Conservation (phyloP, 2,329 filamentous ascomycete genomes). For the Calonectria pteridis region DNA sequence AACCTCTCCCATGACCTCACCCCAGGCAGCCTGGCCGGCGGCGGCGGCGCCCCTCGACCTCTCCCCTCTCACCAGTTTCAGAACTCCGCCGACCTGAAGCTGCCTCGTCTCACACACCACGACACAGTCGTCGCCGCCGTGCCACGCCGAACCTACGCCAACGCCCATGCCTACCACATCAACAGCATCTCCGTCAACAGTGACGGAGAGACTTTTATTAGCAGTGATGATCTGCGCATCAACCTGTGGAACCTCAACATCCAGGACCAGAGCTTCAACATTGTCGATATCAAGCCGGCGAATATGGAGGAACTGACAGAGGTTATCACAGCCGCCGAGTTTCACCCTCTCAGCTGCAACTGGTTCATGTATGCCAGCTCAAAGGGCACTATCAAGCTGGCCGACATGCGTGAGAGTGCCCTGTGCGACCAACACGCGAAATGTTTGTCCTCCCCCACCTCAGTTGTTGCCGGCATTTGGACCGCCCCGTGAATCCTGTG, state of each 20-base stretch:
- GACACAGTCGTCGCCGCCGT: constrained; percentile 98
- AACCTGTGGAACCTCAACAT: constrained; percentile 99
- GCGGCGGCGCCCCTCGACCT: constrained; percentile 81
- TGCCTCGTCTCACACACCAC: constrained; percentile 96
- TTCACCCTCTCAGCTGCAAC: constrained; percentile 97
- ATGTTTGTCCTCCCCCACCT: constrained; percentile 64
- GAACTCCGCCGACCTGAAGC: constrained; percentile 85
- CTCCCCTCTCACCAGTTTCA: constrained; percentile 80
- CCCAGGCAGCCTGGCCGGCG: constrained; percentile 77
- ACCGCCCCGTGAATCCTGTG: not conserved
- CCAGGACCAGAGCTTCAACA: constrained; percentile 99
- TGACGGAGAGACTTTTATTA: constrained; percentile 99
- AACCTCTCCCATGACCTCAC: constrained; percentile 96
- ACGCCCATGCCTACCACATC: constrained; percentile 99
- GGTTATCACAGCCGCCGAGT: constrained; percentile 98
- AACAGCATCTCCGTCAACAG: constrained; percentile 99
- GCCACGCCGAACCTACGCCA: constrained; percentile 95
- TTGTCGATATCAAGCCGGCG: constrained; percentile 99
- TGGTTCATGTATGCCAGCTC: constrained; percentile 99
- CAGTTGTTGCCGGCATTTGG: not conserved
- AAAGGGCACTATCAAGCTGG: constrained; percentile 98
- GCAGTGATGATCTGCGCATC: constrained; percentile 96
- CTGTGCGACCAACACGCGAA: constrained; percentile 97
- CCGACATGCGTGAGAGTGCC: constrained; percentile 97
- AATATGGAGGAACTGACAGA: constrained; percentile 99